These are phyloP conservation scores for Polytrichum commune DNA, from an alignment of 225 moss, liverwort and hornwort genomes.

Conservation along the genomic window DNA sequence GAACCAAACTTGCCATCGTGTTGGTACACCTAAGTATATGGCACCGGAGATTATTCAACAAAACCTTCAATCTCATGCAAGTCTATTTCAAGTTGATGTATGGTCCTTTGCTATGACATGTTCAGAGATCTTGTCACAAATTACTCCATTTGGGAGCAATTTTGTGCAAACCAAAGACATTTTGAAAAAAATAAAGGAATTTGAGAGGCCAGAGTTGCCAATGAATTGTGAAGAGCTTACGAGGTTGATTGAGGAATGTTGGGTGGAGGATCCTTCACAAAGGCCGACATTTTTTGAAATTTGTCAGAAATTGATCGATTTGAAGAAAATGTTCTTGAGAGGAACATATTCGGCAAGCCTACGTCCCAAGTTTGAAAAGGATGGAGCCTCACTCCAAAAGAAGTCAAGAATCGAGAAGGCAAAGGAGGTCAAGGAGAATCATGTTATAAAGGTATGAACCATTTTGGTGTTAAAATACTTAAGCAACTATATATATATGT, in stretches of 20 bases:
- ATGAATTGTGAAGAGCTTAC: constrained; percentile 7
- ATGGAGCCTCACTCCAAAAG: background rate
- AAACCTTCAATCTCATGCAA: background rate
- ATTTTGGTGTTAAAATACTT: background rate
- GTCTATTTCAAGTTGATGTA: constrained; percentile 12
- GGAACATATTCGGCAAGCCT: background rate
- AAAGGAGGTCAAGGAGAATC: background rate
- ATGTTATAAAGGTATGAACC: background rate
- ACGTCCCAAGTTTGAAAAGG: background rate
- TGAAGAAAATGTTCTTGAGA: background rate
- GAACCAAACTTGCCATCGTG: background rate
- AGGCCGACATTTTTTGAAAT: constrained; percentile 12
- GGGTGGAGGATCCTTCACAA: background rate
- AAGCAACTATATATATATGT: background rate
- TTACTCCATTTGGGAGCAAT: background rate
- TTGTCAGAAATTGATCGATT: background rate
- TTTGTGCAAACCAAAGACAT: background rate
- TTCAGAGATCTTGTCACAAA: constrained; percentile 7
- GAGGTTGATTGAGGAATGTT: constrained; percentile 7
- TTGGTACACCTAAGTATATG: constrained; percentile 19
- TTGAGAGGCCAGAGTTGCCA: constrained; percentile 5
- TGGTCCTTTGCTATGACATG: constrained; percentile 19
- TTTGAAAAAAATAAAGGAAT: background rate
- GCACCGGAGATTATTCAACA: constrained; percentile 18
- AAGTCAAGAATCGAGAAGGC: background rate